Evolutionary conservation across 345 rosid species (phyloP), one percentile per base, ranked within the genome.

Genomic region (Orychophragmus violaceus): DNA sequence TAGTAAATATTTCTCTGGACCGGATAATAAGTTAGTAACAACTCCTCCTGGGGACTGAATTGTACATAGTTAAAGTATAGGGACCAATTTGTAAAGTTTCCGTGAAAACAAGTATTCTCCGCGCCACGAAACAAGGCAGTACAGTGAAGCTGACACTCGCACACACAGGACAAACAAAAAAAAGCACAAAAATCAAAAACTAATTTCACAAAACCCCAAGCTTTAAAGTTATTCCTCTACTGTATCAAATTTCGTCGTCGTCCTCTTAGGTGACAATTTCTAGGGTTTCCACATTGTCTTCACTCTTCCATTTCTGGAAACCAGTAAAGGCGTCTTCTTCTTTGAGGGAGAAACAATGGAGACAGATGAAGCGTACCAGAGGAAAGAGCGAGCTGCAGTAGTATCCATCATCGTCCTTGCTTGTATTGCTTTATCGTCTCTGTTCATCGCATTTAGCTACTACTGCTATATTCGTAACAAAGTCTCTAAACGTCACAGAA

Each of bases 381-480:
- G 73, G 77, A 80, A 79, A 77, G 88, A 83, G 68, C 90, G 90
- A 36, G 55, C 65, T 17, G 94, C 85, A 8, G 78, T 90, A 42
- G 89, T 83, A 42, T 82, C 72, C 58, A 87, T 93, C 60, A 85
- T 93, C 29, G 91, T 90, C 55, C 78, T 85, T n/a, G 90, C 97
- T 65, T 85, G 97, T 12, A 71, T 93, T 25, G 85, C 94, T 28
- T 36, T 90, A 8, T 78, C 85, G 48, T 86, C 96, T 19, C 62
- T 93, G 67, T 82, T 93, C 19, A 86, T 88, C 6, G 97, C 94
- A 11, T 86, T 88, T 76, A 85, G 97, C 77, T 93, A 93, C 75
- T 93, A 90, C 64, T 90, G 98, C 93, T 93, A 93, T 57, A 82
- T 93, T 13, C 88, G 91, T 16, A 84, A 78, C 84, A 93, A 82